These are phyloP conservation scores for Plectosphaerella cucumerina DNA, from an alignment of 2,329 filamentous ascomycete species.

Conservation along the genomic window DNA sequence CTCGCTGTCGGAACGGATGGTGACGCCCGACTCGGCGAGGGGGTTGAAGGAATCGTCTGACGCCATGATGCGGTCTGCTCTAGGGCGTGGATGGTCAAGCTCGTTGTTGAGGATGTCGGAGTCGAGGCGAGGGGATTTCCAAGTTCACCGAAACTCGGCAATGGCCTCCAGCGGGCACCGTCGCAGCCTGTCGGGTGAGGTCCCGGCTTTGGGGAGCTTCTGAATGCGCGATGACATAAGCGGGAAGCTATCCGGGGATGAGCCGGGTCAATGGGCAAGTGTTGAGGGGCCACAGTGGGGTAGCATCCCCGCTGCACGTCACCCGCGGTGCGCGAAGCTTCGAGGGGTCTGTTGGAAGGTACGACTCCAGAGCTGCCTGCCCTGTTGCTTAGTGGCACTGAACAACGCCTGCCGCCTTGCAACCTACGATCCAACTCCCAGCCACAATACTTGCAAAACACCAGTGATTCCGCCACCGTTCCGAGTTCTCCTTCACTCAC, in stretches of 20 bases:
- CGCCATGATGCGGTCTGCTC: slow-evolving; percentile 38
- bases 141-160: slow-evolving; percentile 9
- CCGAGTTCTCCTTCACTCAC: no score
- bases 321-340: not conserved
- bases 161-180: not conserved
- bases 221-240: slow-evolving; percentile 1
- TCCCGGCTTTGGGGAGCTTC: not conserved
- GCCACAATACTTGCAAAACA: not conserved
- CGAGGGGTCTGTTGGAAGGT: slow-evolving; percentile 2
- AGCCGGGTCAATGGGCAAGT: not conserved
- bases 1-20: slow-evolving; percentile 79
- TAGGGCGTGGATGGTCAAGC: not conserved
- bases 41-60: slow-evolving; percentile 40
- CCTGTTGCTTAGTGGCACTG: no score
- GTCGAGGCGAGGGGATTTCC: not conserved
- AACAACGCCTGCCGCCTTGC: not conserved
- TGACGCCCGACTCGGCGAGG: slow-evolving; percentile 69
- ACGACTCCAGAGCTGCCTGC: slow-evolving; percentile 11
- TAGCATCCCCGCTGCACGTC: slow-evolving; percentile 2
- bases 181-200: slow-evolving; percentile 6
- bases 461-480: no score
- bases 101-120: not conserved
- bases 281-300: not conserved
- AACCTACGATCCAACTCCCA: not conserved
- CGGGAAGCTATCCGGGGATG: not conserved